phyloP scores from a whole-genome alignment of 2,329 filamentous ascomycete genomes.

The Arthrobotrys conoides region DNA sequence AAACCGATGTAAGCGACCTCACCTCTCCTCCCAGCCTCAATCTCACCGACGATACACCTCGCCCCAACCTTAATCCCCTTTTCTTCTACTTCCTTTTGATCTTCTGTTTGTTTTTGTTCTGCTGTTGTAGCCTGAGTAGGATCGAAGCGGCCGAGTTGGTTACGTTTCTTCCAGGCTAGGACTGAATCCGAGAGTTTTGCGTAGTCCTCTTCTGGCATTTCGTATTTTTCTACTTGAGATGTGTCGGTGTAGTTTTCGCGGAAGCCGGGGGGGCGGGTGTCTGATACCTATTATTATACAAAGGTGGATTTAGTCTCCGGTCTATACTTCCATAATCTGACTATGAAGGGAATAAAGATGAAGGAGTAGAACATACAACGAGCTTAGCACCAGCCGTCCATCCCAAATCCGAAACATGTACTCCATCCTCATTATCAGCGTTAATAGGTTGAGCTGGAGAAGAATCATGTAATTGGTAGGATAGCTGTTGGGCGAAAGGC shows the following conservation, averaged over 20 bases:
- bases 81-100: conserved; percentile 78
- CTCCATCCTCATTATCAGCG: conserved; percentile 79
- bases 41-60: conserved; percentile 76
- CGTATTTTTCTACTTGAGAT: conserved; percentile 87
- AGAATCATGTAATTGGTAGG: conserved; percentile 75
- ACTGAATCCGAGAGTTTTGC: conserved; percentile 89
- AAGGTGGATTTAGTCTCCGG: neutral
- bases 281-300: conserved; percentile 75
- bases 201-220: conserved; percentile 88
- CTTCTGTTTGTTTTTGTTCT: conserved; percentile 78
- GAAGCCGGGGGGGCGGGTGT: conserved; percentile 81
- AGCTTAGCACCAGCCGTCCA: conserved; percentile 83
- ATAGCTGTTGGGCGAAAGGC: conserved; percentile 81
- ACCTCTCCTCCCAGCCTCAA: conserved; percentile 78
- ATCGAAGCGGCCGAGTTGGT: conserved; percentile 96
- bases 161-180: conserved; percentile 92
- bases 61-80: conserved; percentile 77
- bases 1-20: conserved; percentile 80
- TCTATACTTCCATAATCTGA: no score
- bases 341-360: neutral
- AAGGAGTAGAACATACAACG: conserved; percentile 71
- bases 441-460: conserved; percentile 67
- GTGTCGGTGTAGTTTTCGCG: conserved; percentile 86
- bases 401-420: conserved; percentile 76
- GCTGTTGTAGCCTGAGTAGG: conserved; percentile 82